Base-by-base conservation (phyloP, 176 grass and related monocot genomes). In the Chrysopogon serrulatus region DNA sequence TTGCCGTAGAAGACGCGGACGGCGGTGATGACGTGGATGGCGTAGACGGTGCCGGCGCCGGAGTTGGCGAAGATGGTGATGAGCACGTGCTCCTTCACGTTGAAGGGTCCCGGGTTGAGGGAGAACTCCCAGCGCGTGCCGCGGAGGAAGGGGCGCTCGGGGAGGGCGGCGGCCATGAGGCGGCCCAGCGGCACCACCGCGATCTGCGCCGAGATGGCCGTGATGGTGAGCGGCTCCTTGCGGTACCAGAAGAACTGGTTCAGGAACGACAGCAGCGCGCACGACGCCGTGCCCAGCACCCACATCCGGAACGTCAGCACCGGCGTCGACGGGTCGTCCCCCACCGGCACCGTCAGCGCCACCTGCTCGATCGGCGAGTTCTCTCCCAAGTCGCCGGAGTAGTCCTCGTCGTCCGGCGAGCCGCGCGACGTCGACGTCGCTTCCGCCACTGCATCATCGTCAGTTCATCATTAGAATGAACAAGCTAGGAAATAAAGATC, bases 221-320 rank as follows among this genome's bases (percentile, higher is more conserved):
- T 98, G 83, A 98, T 93, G 30, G 88, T 78, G 7, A 98, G 88
- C 63, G 95, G 95, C 90, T 98, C 95, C 86, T 95, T 95, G 31
- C 92, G 83, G 88, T 98, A 98, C 95, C 88, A 90, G 92, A 98
- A 98, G 86, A 98, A 98, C 79, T 93, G 88, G 90, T 98, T 98
- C 37, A 95, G 84, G 86, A 98, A 95, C 17, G 95, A 95, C 12
- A 98, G 92, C 87, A 93, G 74, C 59, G 49, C 87, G 82, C 92
- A 98, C 28, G 95, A 98, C 10, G 71, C 77, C 63, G 79, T 91
- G 12, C 95, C 95, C 9, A 98, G 88, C 16, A 98, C 95, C 95
- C 92, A 98, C 95, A 98, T 91, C 81, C 95, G 90, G 74, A 98
- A 95, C n/a, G 92, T 98, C 42, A 98, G 87, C 61, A 86, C 92